These are phyloP conservation scores for Globisporangium heterothallicum DNA, from an alignment of 352 stramenopile species.

Conservation along the genomic window DNA sequence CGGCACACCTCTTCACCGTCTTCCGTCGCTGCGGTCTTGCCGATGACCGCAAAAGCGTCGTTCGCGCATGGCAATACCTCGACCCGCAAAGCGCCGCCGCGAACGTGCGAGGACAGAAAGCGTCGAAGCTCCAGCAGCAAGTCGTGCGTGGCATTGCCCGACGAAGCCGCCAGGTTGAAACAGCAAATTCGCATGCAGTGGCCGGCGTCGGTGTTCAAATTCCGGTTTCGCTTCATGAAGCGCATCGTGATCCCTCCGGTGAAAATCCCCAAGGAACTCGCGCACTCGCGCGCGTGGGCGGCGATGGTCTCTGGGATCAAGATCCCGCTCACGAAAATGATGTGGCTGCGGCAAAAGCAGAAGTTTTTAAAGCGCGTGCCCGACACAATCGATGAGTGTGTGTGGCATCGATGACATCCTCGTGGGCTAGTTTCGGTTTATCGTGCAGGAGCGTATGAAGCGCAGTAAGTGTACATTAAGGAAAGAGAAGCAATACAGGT, in stretches of 20 bases:
- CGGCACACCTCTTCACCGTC: too few relatives aligned
- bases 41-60: too few relatives aligned
- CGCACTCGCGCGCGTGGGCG: constrained; percentile 23
- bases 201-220: constrained; percentile 21
- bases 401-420: background rate
- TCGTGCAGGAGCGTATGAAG: too few relatives aligned
- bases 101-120: too few relatives aligned
- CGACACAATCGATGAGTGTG: constrained; percentile 29
- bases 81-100: too few relatives aligned
- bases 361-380: constrained; percentile 32
- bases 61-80: too few relatives aligned
- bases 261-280: constrained; percentile 32
- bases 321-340: constrained; percentile 44
- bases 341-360: constrained; percentile 30
- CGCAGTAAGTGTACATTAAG: too few relatives aligned
- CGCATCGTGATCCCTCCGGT: constrained; percentile 38
- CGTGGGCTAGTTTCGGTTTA: too few relatives aligned
- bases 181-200: constrained; percentile 13
- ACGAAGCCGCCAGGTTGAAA: constrained; percentile 15
- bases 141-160: too few relatives aligned
- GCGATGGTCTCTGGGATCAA: constrained; percentile 41
- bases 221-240: constrained; percentile 32
- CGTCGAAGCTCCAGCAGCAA: too few relatives aligned
- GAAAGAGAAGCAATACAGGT: too few relatives aligned
- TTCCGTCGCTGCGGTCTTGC: too few relatives aligned